Evolutionary conservation across 2,329 filamentous ascomycete genomes (phyloP).

Genomic region (Nannizziopsis barbatae): DNA sequence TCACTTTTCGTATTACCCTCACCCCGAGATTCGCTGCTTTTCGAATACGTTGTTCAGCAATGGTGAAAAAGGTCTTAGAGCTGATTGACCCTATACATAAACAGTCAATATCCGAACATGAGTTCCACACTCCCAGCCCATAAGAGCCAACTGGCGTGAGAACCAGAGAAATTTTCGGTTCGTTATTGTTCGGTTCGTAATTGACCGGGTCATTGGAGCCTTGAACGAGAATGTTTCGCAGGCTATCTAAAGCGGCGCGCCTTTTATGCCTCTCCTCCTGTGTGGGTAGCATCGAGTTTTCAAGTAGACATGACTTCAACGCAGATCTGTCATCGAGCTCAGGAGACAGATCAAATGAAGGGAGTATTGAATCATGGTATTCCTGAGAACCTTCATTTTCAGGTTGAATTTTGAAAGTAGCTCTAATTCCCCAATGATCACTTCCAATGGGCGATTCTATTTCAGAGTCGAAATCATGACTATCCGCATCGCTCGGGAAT

Average conservation of each 20-base stretch:
- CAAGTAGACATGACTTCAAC: constrained; percentile 3
- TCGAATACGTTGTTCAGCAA: constrained; percentile 46
- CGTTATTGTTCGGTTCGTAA: constrained; percentile 8
- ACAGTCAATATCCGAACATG: constrained; percentile 53
- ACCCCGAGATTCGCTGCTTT: constrained; percentile 38
- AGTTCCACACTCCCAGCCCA: constrained; percentile 51
- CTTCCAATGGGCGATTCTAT: constrained; percentile 20
- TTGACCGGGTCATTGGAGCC: background rate
- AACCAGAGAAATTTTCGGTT: constrained; percentile 33
- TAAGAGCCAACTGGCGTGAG: constrained; percentile 56
- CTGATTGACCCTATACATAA: constrained; percentile 54
- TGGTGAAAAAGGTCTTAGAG: constrained; percentile 49
- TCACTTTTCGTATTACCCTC: constrained; percentile 46
- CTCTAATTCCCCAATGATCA: constrained; percentile 23
- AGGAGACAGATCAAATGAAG: background rate
- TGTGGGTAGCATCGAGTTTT: constrained; percentile 6
- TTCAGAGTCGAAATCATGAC: background rate
- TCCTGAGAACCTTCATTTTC: background rate
- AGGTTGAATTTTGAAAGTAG: constrained; percentile 8
- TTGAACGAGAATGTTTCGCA: constrained; percentile 8
- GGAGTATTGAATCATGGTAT: background rate
- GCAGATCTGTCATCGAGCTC: background rate
- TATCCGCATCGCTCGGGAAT: constrained; percentile 22
- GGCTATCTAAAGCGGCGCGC: constrained; percentile 9
- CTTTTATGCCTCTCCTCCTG: constrained; percentile 8